These are phyloP conservation scores for Cryptosporidium meleagridis DNA, from an alignment of 169 alveolate genomes.

Conservation along the genomic window DNA sequence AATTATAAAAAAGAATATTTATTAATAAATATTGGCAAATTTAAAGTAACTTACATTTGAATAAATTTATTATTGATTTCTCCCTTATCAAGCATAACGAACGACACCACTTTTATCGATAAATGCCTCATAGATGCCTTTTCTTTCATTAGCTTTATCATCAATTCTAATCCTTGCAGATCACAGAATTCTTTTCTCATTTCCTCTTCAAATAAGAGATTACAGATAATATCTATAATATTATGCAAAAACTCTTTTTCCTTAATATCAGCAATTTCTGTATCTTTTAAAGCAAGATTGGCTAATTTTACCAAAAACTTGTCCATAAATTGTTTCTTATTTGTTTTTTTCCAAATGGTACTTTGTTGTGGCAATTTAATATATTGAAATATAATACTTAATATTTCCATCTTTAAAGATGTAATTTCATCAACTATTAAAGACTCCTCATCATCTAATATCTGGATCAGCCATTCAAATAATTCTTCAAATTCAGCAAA, in stretches of 20 bases:
- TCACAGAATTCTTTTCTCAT: conserved; percentile 2
- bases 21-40: neutral
- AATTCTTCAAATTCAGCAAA: neutral
- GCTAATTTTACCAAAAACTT: conserved; percentile 52
- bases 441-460: neutral
- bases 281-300: conserved; percentile 10
- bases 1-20: neutral
- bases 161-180: conserved; percentile 47
- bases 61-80: conserved; percentile 33
- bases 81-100: conserved; percentile 17
- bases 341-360: neutral
- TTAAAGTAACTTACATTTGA: conserved; percentile 43
- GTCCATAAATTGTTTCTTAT: conserved; percentile 11
- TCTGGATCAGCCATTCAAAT: conserved; percentile 18
- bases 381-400: conserved; percentile 59
- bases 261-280: neutral
- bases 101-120: conserved; percentile 37
- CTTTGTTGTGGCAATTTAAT: neutral
- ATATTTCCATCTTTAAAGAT: conserved; percentile 31
- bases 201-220: conserved; percentile 27
- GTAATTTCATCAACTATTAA: neutral
- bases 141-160: conserved; percentile 50
- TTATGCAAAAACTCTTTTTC: conserved; percentile 46
- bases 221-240: conserved; percentile 35
- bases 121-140: conserved; percentile 39